Base-by-base conservation (phyloP, 2,329 filamentous ascomycete genomes). In the Dactylellina haptotyla region DNA sequence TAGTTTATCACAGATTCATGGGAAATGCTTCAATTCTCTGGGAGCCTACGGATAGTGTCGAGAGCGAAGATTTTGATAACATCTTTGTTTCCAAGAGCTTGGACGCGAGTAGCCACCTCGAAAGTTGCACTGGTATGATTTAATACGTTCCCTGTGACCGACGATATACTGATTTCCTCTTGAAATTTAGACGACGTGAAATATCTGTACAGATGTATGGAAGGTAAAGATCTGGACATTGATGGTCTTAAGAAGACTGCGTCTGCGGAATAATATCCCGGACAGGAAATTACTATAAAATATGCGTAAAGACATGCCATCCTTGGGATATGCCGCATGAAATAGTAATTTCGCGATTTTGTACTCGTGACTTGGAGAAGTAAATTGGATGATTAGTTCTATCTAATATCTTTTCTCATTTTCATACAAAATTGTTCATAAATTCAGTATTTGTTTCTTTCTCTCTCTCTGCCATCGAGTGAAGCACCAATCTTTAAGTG, bases 81-180 rank as follows among this genome's bases (percentile, higher is more conserved):
- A 90, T 99, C 82, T 99, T 93, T 84, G 93, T 99, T 81, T 97
- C 93, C 79, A 97, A 96, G 88, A 97, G 92, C 84, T 99, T 99
- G 83, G 96, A 99, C 80, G 92, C 96, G 59, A 96, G 91, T 76
- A 96, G 91, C 81, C 95, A 99, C 85, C 99, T 99, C 80, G 95
- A 99, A 87, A 97, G 92, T 34, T 89, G 87, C 28, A 90, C 88
- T 61, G 85, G 86, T 87, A 82, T 79, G 82, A 28, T 10, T 2
- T 18, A n/a, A 4, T 26, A 8, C 66, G 12, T 37, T 25, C 28
- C 4, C 26, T 23, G 1, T n/a, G 9, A n/a, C 6, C 4, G 9
- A n/a, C n/a, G 20, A 3, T 34, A 1, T 39, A n/a, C 28, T 20
- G 57, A 32, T 53, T 23, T 25, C 6, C 2, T 18, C n/a, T 16